Percentiles rank a stretch among this genome's conserved stretches.
phyloP scores from a whole-genome alignment of 2,329 filamentous ascomycete species.

The Phoma sp. region DNA sequence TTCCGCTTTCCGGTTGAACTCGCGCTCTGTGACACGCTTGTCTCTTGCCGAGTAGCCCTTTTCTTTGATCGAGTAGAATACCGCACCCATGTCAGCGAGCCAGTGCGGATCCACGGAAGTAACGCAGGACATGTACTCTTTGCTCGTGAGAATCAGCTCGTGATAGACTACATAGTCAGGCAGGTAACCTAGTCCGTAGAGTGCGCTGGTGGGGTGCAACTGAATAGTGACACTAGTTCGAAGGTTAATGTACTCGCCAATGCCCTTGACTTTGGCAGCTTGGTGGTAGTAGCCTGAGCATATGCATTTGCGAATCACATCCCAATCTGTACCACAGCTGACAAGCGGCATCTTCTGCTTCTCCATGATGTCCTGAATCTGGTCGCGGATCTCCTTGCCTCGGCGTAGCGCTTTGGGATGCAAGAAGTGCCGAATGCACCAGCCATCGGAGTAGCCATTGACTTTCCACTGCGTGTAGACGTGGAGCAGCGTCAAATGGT shows the following conservation, averaged over 20 bases:
- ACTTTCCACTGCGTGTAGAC: slow-evolving; percentile 95
- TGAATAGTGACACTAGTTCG: slow-evolving; percentile 94
- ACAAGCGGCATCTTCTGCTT: slow-evolving; percentile 88
- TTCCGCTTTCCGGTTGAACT: slow-evolving; percentile 92
- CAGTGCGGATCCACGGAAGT: slow-evolving; percentile 96
- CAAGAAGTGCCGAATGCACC: slow-evolving; percentile 92
- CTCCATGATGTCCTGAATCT: slow-evolving; percentile 91
- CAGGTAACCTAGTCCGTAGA: slow-evolving; percentile 91
- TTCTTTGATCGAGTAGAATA: slow-evolving; percentile 97
- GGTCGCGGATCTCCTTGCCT: slow-evolving; percentile 92
- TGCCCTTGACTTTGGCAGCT: slow-evolving; percentile 92
- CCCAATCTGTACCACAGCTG: slow-evolving; percentile 96
- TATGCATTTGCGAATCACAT: slow-evolving; percentile 93
- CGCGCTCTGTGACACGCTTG: slow-evolving; percentile 85
- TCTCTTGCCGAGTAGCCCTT: slow-evolving; percentile 92
- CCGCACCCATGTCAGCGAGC: slow-evolving; percentile 94
- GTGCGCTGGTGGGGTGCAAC: slow-evolving; percentile 89
- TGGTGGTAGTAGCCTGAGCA: slow-evolving; percentile 99
- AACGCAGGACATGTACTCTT: slow-evolving; percentile 98
- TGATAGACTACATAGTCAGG: slow-evolving; percentile 98
- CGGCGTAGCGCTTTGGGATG: slow-evolving; percentile 93
- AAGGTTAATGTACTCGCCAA: slow-evolving; percentile 96
- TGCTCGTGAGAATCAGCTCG: slow-evolving; percentile 93
- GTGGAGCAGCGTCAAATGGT: slow-evolving; percentile 93
- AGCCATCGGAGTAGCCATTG: slow-evolving; percentile 87